Evolutionary conservation across 78 protist genomes (phyloP), one percentile per base, ranked within the genome.

Genomic region (Diacronema lutheri): DNA sequence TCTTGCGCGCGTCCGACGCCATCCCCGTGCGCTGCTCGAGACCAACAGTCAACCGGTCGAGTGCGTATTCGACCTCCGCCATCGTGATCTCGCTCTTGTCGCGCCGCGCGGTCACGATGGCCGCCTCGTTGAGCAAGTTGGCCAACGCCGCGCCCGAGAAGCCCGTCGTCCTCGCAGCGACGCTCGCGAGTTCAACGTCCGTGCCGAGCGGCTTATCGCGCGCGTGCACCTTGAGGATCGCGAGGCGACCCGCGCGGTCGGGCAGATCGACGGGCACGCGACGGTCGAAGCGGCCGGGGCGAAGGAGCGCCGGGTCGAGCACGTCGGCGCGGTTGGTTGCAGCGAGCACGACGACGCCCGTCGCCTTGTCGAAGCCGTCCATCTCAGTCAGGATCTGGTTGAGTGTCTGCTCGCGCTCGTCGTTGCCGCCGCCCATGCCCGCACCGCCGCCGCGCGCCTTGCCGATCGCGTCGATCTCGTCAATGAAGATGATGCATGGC

Each of bases 311-410:
- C 31, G 84, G 64, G 78, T 96, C 99, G 37, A 97, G 84, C n/a
- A 92, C 78, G 62, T 88, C 91, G 12, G 87, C 83, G 31, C 97
- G 58, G 90, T 97, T 97, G 44, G 99, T 97, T 7, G 96, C 97
- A 0, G 99, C 99, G 6, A 97, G 61, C 9, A 97, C 97, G 26
- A 97, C 87, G 35, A 97, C 94, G 13, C 95, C 91, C 7, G 14
- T 31, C 44, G 57, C 64, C n/a, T 84, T 69, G 41, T 82, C 83
- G 83, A 88, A 90, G 60, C 99, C 99, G 90, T 98, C 99, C 98
- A 98, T 96, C 87, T 97, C 99, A 10, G 91, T 95, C 19, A 98
- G 92, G 50, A 98, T 60, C 66, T 97, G 99, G 88, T 98, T 97
- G 64, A n/a, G n/a, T n/a, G n/a, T n/a, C n/a, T n/a, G n/a, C n/a